These are phyloP conservation scores for Trichoderma gamsii DNA, from an alignment of 495 filamentous ascomycete genomes.

Conservation along the genomic window DNA sequence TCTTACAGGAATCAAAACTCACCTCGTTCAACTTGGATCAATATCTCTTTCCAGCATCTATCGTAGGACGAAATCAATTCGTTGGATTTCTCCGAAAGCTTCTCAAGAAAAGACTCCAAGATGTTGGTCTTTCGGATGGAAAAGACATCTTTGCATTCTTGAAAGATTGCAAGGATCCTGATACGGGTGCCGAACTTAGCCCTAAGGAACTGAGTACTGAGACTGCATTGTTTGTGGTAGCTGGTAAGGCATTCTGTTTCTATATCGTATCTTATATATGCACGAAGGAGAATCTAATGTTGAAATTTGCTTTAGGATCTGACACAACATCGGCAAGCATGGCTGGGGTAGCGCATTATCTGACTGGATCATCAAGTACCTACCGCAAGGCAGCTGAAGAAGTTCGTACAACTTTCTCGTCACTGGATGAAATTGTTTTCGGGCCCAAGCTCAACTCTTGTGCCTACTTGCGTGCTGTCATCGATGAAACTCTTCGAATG, in stretches of 20 bases:
- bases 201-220: neutral
- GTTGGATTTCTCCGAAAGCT: too few relatives aligned
- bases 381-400: slow-evolving; percentile 25
- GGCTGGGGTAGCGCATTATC: too few relatives aligned
- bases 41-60: too few relatives aligned
- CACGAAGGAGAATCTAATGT: slow-evolving; percentile 6
- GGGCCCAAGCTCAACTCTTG: slow-evolving; percentile 42
- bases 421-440: slow-evolving; percentile 31
- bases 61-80: too few relatives aligned
- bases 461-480: slow-evolving; percentile 41
- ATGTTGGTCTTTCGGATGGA: neutral
- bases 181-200: neutral
- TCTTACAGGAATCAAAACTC: neutral
- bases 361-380: too few relatives aligned
- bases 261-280: neutral
- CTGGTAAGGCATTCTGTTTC: slow-evolving; percentile 4
- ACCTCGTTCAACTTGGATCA: too few relatives aligned
- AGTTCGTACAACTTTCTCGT: slow-evolving; percentile 34
- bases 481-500: slow-evolving; percentile 57
- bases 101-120: too few relatives aligned
- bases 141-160: neutral
- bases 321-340: slow-evolving; percentile 42
- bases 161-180: neutral
- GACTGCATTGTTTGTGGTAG: neutral
- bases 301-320: slow-evolving; percentile 24